Evolutionary conservation across 257 asterid genomes (phyloP).

Genomic region (Marsdenia floribunda): DNA sequence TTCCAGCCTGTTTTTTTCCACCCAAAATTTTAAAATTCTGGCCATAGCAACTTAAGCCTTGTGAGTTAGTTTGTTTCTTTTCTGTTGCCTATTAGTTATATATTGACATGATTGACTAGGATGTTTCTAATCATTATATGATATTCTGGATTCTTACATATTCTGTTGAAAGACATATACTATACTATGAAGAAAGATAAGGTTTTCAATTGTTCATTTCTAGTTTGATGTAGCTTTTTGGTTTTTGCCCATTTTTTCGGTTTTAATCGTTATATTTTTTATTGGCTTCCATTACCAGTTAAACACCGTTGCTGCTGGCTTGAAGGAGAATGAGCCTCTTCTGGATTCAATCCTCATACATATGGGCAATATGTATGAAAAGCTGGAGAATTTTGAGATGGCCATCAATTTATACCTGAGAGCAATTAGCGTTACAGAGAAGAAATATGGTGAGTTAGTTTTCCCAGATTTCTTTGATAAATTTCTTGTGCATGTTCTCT

Average conservation of each 20-base stretch:
- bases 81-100: not conserved
- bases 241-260: not conserved
- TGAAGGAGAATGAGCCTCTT: constrained; percentile 62
- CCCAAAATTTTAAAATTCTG: not conserved
- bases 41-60: not conserved
- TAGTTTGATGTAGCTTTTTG: not conserved
- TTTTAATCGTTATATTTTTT: not conserved
- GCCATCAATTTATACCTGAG: constrained; percentile 50
- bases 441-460: constrained; percentile 49
- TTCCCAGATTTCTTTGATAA: not conserved
- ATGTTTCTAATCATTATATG: not conserved
- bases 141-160: not conserved
- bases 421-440: constrained; percentile 60
- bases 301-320: constrained; percentile 44
- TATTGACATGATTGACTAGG: not conserved
- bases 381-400: constrained; percentile 56
- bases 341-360: constrained; percentile 85
- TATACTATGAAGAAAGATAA: not conserved
- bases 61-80: not conserved
- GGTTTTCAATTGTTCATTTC: not conserved
- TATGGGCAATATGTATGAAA: constrained; percentile 79
- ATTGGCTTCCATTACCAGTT: constrained; percentile 39
- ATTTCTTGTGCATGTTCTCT: not conserved
- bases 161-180: not conserved
- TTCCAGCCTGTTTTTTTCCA: not conserved